phyloP scores from a whole-genome alignment of 257 asterid species.

The Ilex aquifolium region DNA sequence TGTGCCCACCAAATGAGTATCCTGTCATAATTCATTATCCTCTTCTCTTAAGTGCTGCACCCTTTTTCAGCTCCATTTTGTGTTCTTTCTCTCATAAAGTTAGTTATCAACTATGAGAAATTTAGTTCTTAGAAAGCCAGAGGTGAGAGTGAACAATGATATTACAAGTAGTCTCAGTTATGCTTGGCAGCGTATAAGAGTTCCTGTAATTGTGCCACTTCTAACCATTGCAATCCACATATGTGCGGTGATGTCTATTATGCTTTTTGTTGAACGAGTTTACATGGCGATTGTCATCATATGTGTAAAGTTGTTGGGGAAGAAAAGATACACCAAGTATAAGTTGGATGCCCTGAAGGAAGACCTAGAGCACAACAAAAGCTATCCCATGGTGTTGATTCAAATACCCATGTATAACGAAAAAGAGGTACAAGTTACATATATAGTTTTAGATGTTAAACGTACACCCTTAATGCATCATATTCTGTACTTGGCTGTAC shows the following conservation, averaged over 20 bases:
- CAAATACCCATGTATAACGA: conserved; percentile 93
- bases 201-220: conserved; percentile 59
- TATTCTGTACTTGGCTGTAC: not conserved
- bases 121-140: conserved; percentile 27
- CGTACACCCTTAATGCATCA: not conserved
- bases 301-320: conserved; percentile 53
- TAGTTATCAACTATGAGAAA: conserved; percentile 45
- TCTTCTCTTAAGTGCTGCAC: conserved; percentile 19
- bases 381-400: conserved; percentile 61
- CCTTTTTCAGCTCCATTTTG: conserved; percentile 14
- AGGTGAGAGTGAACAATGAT: conserved; percentile 37
- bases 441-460: too few species aligned
- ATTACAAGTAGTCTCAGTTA: conserved; percentile 37
- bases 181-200: conserved; percentile 59
- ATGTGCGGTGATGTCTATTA: conserved; percentile 75
- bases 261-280: conserved; percentile 77
- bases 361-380: conserved; percentile 48
- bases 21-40: conserved; percentile 25
- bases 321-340: conserved; percentile 73
- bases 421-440: conserved; percentile 50
- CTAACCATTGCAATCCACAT: conserved; percentile 45
- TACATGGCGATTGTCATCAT: conserved; percentile 81
- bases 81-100: conserved; percentile 10
- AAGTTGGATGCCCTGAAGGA: conserved; percentile 64
- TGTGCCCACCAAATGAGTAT: conserved; percentile 18